Conservation (phyloP, 441 rosid species). For the Populus tomentosa region DNA sequence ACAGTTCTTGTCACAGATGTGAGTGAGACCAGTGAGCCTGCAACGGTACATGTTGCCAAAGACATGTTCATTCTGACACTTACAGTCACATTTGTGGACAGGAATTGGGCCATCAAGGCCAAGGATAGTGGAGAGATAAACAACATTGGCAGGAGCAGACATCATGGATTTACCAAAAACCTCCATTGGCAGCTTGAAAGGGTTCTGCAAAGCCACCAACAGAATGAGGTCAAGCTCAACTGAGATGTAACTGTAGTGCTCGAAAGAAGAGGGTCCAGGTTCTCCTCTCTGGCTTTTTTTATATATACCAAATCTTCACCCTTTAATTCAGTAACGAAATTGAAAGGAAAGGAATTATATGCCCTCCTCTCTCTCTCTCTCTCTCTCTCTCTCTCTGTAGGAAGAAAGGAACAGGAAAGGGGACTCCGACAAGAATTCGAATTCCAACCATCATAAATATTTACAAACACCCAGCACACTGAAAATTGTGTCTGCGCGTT, state of each 20-base stretch:
- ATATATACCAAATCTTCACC: too few species aligned
- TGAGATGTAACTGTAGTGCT: background rate
- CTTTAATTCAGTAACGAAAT: background rate
- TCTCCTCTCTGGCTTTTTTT: background rate
- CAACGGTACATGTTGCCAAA: conserved; percentile 89
- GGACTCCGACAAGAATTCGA: background rate
- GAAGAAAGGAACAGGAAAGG: background rate
- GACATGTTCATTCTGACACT: conserved; percentile 81
- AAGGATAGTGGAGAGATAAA: conserved; percentile 77
- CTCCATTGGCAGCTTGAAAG: conserved; percentile 46
- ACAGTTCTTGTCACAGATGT: conserved; percentile 98
- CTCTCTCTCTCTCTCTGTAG: too few species aligned
- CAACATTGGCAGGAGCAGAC: conserved; percentile 67
- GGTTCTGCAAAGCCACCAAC: background rate
- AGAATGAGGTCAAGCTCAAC: background rate
- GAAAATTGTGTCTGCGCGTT: background rate
- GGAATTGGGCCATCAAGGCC: conserved; percentile 68
- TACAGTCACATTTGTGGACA: conserved; percentile 86
- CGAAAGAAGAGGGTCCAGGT: background rate
- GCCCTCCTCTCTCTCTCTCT: background rate
- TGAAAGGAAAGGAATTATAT: background rate
- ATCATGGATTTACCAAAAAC: conserved; percentile 63
- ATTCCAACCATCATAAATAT: background rate
- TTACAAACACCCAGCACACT: background rate
- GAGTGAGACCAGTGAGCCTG: conserved; percentile 86